Base-by-base conservation (phyloP, 1,284 basidiomycete genomes). In the Apiotrichum gamsii region DNA sequence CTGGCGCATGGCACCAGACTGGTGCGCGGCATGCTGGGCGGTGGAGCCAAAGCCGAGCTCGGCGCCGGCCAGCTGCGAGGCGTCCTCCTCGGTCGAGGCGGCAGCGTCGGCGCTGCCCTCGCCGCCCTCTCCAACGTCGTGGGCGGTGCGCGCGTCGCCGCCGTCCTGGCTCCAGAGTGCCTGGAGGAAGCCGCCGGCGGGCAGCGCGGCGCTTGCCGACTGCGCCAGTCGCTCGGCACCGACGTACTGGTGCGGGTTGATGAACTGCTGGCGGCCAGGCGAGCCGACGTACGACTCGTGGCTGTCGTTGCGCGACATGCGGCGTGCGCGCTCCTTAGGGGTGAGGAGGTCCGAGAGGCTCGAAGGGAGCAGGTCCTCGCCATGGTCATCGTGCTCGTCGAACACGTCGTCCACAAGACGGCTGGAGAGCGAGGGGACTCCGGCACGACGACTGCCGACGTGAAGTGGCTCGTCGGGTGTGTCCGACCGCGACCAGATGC, bases 261-360 rank as follows among this genome's bases (percentile, higher is more conserved):
- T 51, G 42, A 64, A 57, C 32, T 56, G 50, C 18, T 49, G 38
- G 15, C 47, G 56, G 25, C 49, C 39, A 10, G 64, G 59, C 15
- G 60, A 64, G 8, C 60, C 60, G 45, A 47, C 58, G 8, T 31
- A n/a, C 10, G 58, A 60, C 25, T 68, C 65, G 30, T 64, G 61
- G 43, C 61, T 64, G 46, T 73, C 69, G 24, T 67, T 53, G 42
- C 85, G 79, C 16, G 84, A 86, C 79, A 88, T 81, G 38, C 88
- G 75, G 34, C 89, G 76, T 28, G 80, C 83, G 44, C 79, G 75
- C 69, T 94, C 90, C 52, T 84, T 85, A 0, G 87, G 87, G 0
- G 88, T 93, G 36, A 94, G 74, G 15, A 94, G 75, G 52, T 93
- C 89, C n/a, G 82, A 86, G 40, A 94, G 73, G 8, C 84, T 87